Evolutionary conservation across 306 rosid species (phyloP).

Genomic region (Prinsepia uniflora): DNA sequence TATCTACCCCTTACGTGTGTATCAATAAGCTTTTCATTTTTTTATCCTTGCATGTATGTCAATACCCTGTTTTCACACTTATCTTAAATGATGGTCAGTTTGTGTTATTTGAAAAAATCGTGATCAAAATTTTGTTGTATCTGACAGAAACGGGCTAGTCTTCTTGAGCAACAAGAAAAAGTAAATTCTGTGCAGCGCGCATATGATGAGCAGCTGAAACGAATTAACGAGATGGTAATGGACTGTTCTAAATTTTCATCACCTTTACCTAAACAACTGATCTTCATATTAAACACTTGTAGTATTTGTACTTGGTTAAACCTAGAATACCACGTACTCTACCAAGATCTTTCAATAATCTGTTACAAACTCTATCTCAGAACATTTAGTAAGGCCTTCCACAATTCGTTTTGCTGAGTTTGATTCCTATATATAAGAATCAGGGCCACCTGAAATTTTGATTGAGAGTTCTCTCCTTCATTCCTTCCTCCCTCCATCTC

Average conservation of each 20-base stretch:
- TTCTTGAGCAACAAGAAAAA: conserved; percentile 47
- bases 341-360: background rate
- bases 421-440: too few relatives aligned
- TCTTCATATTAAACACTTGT: background rate
- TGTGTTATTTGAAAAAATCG: background rate
- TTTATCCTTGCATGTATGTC: too few relatives aligned
- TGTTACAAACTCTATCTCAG: background rate
- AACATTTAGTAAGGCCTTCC: background rate
- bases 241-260: conserved; percentile 8
- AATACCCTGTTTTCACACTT: too few relatives aligned
- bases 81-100: too few relatives aligned
- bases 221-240: conserved; percentile 81
- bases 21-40: too few relatives aligned
- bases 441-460: background rate
- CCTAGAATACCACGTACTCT: background rate
- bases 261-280: background rate
- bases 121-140: conserved; percentile 17
- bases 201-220: conserved; percentile 63
- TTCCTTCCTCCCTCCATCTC: background rate
- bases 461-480: background rate
- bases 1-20: too few relatives aligned
- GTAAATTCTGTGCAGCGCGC: conserved; percentile 53
- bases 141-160: conserved; percentile 62
- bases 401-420: too few relatives aligned
- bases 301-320: background rate